These are phyloP conservation scores for Coemansia sp. DNA, from an alignment of 192 early-diverging fungal species.

Conservation along the genomic window DNA sequence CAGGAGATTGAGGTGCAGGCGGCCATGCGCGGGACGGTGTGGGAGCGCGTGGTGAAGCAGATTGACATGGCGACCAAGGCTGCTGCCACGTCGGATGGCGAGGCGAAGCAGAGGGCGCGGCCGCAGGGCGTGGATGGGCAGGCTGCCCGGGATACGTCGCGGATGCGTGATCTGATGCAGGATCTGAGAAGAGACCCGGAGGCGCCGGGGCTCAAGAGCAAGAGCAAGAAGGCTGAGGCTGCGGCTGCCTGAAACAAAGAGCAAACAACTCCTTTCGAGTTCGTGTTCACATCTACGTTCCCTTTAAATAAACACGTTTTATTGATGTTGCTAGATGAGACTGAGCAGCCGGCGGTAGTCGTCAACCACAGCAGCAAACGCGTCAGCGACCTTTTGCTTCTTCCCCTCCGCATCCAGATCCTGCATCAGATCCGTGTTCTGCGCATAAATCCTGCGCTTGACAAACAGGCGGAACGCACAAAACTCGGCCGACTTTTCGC, in stretches of 20 bases:
- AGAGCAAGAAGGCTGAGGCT: too few relatives aligned
- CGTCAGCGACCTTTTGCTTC: conserved; percentile 72
- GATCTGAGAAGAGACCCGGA: conserved; percentile 66
- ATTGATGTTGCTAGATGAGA: conserved; percentile 34
- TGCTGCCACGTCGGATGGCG: too few relatives aligned
- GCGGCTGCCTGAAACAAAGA: too few relatives aligned
- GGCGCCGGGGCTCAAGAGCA: conserved; percentile 66
- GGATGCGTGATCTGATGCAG: conserved; percentile 70
- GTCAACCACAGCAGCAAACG: conserved; percentile 70
- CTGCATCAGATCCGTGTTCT: conserved; percentile 73
- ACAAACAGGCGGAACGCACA: conserved; percentile 73
- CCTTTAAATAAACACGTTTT: conserved; percentile 3
- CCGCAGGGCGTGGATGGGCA: neutral
- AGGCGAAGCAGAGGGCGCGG: neutral
- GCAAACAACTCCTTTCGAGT: too few relatives aligned
- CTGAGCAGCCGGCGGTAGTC: conserved; percentile 69
- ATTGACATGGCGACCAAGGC: conserved; percentile 59
- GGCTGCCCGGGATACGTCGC: conserved; percentile 64
- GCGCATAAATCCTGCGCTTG: conserved; percentile 78
- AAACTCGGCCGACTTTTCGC: conserved; percentile 46
- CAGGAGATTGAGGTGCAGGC: conserved; percentile 53
- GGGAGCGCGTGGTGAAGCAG: conserved; percentile 70
- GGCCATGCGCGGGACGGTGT: conserved; percentile 61
- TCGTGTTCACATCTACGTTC: conserved; percentile 1
- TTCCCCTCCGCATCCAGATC: conserved; percentile 64